A percentile compares a stretch with the other conserved stretches of the same genome.
Evolutionary conservation across 176 grass and related monocot genomes (phyloP).

Genomic region (Hyparrhenia diplandra): DNA sequence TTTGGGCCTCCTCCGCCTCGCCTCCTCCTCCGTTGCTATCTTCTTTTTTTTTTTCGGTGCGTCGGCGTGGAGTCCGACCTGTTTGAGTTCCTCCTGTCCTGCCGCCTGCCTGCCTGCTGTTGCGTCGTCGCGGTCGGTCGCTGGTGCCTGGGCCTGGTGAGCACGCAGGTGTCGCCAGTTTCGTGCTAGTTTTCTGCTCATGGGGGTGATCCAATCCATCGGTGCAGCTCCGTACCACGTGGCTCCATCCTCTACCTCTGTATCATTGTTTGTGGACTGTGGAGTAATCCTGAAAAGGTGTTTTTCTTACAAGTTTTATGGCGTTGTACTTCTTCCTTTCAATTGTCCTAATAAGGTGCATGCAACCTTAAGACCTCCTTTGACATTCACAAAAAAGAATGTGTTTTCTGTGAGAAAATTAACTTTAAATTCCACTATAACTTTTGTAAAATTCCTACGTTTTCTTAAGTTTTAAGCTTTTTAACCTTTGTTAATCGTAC

Average conservation of each 20-base stretch:
- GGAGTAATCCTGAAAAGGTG: not conserved
- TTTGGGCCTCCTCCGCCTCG: constrained; percentile 13
- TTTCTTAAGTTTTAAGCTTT: too few relatives aligned
- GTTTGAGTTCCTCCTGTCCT: not conserved
- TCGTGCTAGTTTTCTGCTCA: not conserved
- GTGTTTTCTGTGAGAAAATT: too few relatives aligned
- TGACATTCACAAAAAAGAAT: too few relatives aligned
- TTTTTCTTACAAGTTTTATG: not conserved
- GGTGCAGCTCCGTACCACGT: not conserved
- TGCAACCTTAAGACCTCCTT: too few relatives aligned
- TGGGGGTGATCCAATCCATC: not conserved
- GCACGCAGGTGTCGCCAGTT: not conserved
- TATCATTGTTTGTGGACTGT: too few relatives aligned
- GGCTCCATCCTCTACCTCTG: not conserved
- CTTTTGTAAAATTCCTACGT: too few relatives aligned
- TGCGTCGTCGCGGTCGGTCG: constrained; percentile 44
- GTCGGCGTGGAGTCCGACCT: constrained; percentile 34
- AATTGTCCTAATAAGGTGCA: too few relatives aligned
- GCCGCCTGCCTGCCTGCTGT: not conserved
- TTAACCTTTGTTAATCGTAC: too few relatives aligned
- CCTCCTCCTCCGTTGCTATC: not conserved
- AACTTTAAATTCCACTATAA: too few relatives aligned
- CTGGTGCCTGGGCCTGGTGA: constrained; percentile 8
- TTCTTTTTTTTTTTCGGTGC: constrained; percentile 29
- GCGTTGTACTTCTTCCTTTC: too few relatives aligned